Base-by-base conservation (phyloP, 116 monocot species). In the Papilionanthe hybrid region DNA sequence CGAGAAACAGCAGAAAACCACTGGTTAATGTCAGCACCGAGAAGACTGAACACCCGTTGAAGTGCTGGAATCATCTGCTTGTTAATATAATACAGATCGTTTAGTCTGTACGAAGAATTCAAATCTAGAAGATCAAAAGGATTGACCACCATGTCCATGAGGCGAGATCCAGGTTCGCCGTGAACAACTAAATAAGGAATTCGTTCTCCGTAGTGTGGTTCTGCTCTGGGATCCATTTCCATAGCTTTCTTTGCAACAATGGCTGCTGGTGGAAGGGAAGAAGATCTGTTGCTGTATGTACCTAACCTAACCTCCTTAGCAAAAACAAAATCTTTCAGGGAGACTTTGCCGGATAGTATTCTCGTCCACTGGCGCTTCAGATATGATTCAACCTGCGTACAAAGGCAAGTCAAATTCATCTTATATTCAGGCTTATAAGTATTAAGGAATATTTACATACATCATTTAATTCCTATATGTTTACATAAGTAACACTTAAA, bases 1-100 rank as follows among this genome's bases (percentile, higher is more conserved):
- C 95, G 89, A 77, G 90, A 90, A 74, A 91, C 83, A 53, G 91
- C 90, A 13, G 74, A 87, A 76, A 94, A 98, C 94, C 94, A 98
- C 55, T 85, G 80, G 75, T 87, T 85, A 78, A 98, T 72, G 76
- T 98, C 95, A 72, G 81, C 91, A 47, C 93, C 88, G 75, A 98
- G 42, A 77, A 98, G 95, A 29, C 98, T 91, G 85, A 98, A 88
- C n/a, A 93, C 84, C 42, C 98, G 80, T 77, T 94, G 93, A 55
- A 98, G 72, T 28, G 91, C 91, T 49, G 98, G 98, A 77, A 98
- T 94, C 47, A 98, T 94, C 84, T 98, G 98, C 72, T 98, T 98
- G 42, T 76, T 88, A 42, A 98, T 94, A 79, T 98, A 98, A 82
- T 94, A 98, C 42, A 82, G 28, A 25, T 91, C 93, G 81, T 98